A percentile compares a stretch with the other conserved stretches of the same genome.
These are phyloP conservation scores for Petasospora fabianii DNA, from an alignment of 1,139 yeast genomes.

Conservation along the genomic window DNA sequence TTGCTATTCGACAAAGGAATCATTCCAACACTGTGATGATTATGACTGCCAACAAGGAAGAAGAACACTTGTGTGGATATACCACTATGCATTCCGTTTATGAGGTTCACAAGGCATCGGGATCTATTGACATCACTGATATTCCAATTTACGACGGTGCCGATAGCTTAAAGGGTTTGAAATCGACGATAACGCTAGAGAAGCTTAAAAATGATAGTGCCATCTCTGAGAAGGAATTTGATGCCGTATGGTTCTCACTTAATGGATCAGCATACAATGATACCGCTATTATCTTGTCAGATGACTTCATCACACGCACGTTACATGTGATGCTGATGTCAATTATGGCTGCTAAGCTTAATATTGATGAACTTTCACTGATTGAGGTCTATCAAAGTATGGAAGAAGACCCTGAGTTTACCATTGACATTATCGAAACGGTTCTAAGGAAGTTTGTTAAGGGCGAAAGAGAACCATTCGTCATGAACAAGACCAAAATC, in stretches of 20 bases:
- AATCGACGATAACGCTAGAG: slow-evolving; percentile 29
- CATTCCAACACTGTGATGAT: slow-evolving; percentile 80
- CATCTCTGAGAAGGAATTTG: slow-evolving; percentile 55
- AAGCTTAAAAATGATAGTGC: slow-evolving; percentile 47
- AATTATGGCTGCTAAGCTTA: slow-evolving; percentile 41
- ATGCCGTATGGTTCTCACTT: slow-evolving; percentile 44
- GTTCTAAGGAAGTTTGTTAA: slow-evolving; percentile 45
- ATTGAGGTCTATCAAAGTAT: slow-evolving; percentile 27
- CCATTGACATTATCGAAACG: slow-evolving; percentile 40
- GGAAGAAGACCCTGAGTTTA: slow-evolving; percentile 27
- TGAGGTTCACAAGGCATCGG: slow-evolving; percentile 42
- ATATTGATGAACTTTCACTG: slow-evolving; percentile 32
- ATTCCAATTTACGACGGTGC: slow-evolving; percentile 51
- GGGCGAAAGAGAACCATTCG: slow-evolving; percentile 27
- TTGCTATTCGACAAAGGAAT: slow-evolving; percentile 69
- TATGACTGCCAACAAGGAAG: slow-evolving; percentile 31
- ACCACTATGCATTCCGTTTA: slow-evolving; percentile 46
- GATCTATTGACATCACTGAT: slow-evolving; percentile 39
- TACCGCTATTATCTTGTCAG: slow-evolving; percentile 36
- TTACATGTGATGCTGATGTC: slow-evolving; percentile 47
- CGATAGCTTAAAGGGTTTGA: slow-evolving; percentile 15
- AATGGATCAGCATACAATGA: slow-evolving; percentile 57
- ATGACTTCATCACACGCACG: slow-evolving; percentile 34
- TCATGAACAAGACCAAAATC: slow-evolving; percentile 39
- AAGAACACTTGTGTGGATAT: slow-evolving; percentile 36